Percentiles rank a stretch among this genome's conserved stretches.
Evolutionary conservation across 148 eudicot genomes (phyloP).

Genomic region (Fagopyrum esculentum): DNA sequence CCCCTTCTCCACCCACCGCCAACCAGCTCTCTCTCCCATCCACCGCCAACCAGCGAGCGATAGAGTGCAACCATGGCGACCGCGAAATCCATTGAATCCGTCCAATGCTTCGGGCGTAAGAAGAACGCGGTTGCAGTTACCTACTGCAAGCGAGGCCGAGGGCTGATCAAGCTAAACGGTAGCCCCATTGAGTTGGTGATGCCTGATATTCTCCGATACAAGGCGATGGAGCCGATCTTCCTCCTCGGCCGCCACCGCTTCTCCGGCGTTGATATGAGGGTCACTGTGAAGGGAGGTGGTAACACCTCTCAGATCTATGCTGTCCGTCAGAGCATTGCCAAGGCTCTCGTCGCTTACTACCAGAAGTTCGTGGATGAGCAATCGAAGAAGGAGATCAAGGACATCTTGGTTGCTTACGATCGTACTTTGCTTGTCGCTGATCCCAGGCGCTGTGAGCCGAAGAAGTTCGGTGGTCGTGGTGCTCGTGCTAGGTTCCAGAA

Average conservation of each 20-base stretch:
- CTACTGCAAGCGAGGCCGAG: slow-evolving; percentile 15
- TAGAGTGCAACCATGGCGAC: slow-evolving; percentile 11
- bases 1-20: too few relatives aligned
- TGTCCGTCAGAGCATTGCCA: slow-evolving; percentile 16
- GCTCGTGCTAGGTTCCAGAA: slow-evolving; percentile 20
- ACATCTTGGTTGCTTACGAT: slow-evolving; percentile 8
- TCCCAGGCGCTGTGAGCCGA: slow-evolving; percentile 20
- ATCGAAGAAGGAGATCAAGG: slow-evolving; percentile 18
- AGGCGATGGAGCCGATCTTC: slow-evolving; percentile 17
- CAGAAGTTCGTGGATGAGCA: slow-evolving; percentile 19
- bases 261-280: slow-evolving; percentile 18
- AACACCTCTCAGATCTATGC: slow-evolving; percentile 20
- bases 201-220: slow-evolving; percentile 17
- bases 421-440: slow-evolving; percentile 21
- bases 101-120: slow-evolving; percentile 21
- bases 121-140: slow-evolving; percentile 17
- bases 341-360: slow-evolving; percentile 15
- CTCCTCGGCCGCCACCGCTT: slow-evolving; percentile 20
- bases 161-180: slow-evolving; percentile 18
- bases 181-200: slow-evolving; percentile 11
- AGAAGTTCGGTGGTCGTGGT: slow-evolving; percentile 22
- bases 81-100: slow-evolving; percentile 13
- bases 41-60: slow-evolving; percentile 6
- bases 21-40: not conserved
- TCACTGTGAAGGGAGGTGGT: slow-evolving; percentile 15